Evolutionary conservation across 208 protist species (phyloP).

Genomic region (Blastocrithidia nonstop): DNA sequence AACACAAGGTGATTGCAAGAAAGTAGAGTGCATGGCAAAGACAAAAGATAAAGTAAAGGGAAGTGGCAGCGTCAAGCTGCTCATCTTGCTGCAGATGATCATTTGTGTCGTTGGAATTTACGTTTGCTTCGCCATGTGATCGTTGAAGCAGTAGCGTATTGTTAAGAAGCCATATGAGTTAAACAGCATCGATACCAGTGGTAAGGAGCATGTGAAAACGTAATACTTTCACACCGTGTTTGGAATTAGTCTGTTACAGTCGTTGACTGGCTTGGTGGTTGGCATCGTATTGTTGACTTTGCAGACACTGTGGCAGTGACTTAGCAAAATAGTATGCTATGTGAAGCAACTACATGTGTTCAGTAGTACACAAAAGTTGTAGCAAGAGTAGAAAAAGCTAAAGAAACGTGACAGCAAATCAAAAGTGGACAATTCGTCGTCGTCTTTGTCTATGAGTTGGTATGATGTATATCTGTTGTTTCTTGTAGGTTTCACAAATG

Average conservation of each 20-base stretch:
- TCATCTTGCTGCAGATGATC: constrained; percentile 20
- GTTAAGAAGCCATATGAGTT: constrained; percentile 45
- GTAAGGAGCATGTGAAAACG: constrained; percentile 2
- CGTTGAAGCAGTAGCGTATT: constrained; percentile 66
- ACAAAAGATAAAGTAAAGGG: background rate
- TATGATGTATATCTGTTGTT: constrained; percentile 13
- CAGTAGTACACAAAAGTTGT: no score
- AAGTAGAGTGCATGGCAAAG: background rate
- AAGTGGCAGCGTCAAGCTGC: background rate
- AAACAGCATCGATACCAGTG: background rate
- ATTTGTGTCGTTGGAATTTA: constrained; percentile 60
- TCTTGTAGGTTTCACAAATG: constrained; percentile 54
- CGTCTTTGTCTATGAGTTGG: background rate
- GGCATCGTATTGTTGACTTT: constrained; percentile 8
- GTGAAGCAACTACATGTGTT: no score
- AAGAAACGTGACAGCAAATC: background rate
- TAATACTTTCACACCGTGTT: constrained; percentile 18
- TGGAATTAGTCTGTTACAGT: constrained; percentile 14
- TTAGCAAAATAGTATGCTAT: no score
- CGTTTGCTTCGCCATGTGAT: constrained; percentile 70
- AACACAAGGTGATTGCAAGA: background rate
- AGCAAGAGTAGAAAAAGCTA: no score
- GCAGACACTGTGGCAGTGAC: background rate
- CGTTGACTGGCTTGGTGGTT: constrained; percentile 6
- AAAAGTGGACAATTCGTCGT: background rate